Conservation (phyloP, 495 filamentous ascomycete genomes). For the Geopyxis carbonaria region DNA sequence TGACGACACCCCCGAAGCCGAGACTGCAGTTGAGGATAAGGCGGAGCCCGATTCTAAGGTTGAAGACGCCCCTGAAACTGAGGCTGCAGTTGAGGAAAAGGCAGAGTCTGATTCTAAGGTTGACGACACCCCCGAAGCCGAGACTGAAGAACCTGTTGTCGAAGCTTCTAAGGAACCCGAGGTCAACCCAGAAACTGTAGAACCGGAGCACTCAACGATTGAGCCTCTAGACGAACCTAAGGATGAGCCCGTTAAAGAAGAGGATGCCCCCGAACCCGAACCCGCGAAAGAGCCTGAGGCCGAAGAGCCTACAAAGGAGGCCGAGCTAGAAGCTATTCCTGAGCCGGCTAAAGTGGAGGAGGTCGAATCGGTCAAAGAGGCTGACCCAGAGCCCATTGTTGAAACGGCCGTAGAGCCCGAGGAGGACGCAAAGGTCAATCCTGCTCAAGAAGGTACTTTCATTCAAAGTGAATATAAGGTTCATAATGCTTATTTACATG, state of each 20-base stretch:
- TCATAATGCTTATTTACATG: too few relatives aligned
- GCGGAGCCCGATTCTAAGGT: background rate
- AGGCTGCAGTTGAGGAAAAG: background rate
- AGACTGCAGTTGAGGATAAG: background rate
- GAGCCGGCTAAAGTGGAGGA: background rate
- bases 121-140: background rate
- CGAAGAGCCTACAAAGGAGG: conserved; percentile 8
- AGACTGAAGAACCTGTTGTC: background rate
- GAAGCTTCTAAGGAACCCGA: background rate
- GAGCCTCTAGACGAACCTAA: conserved; percentile 31
- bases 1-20: background rate
- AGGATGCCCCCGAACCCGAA: conserved; percentile 1
- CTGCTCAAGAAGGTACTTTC: background rate
- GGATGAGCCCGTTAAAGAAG: conserved; percentile 12
- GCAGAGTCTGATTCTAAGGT: background rate
- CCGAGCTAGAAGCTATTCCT: background rate
- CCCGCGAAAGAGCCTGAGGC: conserved; percentile 8
- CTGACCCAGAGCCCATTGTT: background rate
- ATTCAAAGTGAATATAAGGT: too few relatives aligned
- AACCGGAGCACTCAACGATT: conserved; percentile 31
- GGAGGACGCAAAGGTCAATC: conserved; percentile 3
- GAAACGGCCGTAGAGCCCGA: background rate
- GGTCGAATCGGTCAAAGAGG: too few relatives aligned
- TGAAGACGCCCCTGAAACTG: background rate
- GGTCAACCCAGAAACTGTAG: background rate